These are phyloP conservation scores for Lathyrus aphaca DNA, from an alignment of 306 rosid species.

Conservation along the genomic window DNA sequence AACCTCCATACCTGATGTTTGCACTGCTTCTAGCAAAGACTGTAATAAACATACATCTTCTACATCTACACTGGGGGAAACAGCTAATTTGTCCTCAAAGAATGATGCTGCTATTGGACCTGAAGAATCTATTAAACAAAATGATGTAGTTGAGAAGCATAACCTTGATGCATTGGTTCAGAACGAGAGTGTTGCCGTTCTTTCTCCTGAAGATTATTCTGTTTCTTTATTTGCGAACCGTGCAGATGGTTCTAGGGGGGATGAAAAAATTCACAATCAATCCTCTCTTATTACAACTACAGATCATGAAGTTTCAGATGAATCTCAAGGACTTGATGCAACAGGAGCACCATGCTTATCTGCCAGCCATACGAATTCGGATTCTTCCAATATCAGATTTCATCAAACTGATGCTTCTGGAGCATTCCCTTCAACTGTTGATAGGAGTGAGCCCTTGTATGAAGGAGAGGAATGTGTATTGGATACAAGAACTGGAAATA, in stretches of 20 bases:
- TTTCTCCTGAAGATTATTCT: conserved; percentile 46
- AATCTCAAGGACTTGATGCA: conserved; percentile 45
- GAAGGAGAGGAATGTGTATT: conserved; percentile 96
- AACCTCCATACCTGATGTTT: conserved; percentile 47
- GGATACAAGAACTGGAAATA: conserved; percentile 51
- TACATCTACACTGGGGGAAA: conserved; percentile 43
- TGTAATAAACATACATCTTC: conserved; percentile 45
- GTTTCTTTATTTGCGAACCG: conserved; percentile 42
- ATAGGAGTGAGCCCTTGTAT: conserved; percentile 86
- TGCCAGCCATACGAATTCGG: conserved; percentile 51
- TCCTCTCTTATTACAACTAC: conserved; percentile 38
- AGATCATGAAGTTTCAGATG: conserved; percentile 50
- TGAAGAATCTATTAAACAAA: conserved; percentile 45
- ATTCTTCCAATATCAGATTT: conserved; percentile 53
- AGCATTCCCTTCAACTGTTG: conserved; percentile 63
- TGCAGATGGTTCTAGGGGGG: conserved; percentile 44
- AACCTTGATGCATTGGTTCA: conserved; percentile 42
- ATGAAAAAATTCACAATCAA: conserved; percentile 39
- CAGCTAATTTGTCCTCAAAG: conserved; percentile 43
- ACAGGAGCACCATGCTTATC: conserved; percentile 49
- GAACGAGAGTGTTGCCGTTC: conserved; percentile 48
- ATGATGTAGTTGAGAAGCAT: conserved; percentile 48
- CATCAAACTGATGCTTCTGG: conserved; percentile 55
- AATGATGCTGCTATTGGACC: conserved; percentile 42
- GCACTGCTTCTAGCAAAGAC: conserved; percentile 45